Evolutionary conservation across 192 early-diverging fungal genomes (phyloP).

Genomic region (Podila horticola): DNA sequence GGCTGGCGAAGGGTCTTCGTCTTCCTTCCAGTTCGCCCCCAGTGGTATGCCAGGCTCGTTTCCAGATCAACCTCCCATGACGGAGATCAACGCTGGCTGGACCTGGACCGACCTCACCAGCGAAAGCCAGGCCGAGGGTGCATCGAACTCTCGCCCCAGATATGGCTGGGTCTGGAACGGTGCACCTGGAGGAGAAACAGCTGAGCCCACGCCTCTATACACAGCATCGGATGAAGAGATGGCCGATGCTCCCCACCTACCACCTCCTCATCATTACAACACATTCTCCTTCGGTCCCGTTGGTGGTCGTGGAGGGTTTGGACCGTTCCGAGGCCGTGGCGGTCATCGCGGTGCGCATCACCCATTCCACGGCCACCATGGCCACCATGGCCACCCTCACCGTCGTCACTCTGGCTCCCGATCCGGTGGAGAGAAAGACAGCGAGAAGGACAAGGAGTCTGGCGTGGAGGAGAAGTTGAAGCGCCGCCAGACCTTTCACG

Average conservation of each 20-base stretch:
- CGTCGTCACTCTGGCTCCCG: slow-evolving; percentile 31
- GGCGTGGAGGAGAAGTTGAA: slow-evolving; percentile 21
- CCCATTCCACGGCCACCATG: not conserved
- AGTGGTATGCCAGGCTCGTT: slow-evolving; percentile 21
- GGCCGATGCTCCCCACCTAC: slow-evolving; percentile 18
- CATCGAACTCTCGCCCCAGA: slow-evolving; percentile 23
- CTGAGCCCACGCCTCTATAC: slow-evolving; percentile 23
- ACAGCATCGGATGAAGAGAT: slow-evolving; percentile 43
- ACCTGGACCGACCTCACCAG: slow-evolving; percentile 25
- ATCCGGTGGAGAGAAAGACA: slow-evolving; percentile 16
- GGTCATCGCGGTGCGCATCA: slow-evolving; percentile 9
- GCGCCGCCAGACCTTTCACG: slow-evolving; percentile 44
- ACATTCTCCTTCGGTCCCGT: not conserved
- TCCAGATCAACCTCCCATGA: slow-evolving; percentile 19
- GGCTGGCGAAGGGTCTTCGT: slow-evolving; percentile 2
- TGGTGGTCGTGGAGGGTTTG: slow-evolving; percentile 12
- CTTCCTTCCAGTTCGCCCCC: slow-evolving; percentile 6
- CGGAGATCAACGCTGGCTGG: slow-evolving; percentile 30
- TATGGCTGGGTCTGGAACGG: slow-evolving; percentile 51
- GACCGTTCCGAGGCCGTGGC: slow-evolving; percentile 24
- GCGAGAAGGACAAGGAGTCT: slow-evolving; percentile 3
- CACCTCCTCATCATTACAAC: not conserved
- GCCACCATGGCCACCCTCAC: slow-evolving; percentile 9
- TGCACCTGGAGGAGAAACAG: slow-evolving; percentile 10
- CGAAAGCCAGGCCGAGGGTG: not conserved